Evolutionary conservation across 441 rosid genomes (phyloP).

Genomic region (Populus trichocarpa): DNA sequence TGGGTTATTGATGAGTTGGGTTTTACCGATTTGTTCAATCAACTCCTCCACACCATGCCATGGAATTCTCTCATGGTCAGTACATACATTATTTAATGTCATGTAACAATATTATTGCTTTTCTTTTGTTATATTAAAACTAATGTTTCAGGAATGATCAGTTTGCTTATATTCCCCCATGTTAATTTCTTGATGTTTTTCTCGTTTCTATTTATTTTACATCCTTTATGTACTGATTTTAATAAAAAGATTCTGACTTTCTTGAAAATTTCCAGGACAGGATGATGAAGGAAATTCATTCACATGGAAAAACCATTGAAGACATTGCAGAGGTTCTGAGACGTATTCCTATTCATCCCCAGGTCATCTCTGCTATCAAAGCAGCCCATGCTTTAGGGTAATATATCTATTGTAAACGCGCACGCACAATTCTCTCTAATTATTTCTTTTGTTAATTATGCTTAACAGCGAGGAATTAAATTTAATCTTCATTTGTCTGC

Average conservation of each 20-base stretch:
- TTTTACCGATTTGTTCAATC: constrained; percentile 51
- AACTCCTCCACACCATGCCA: constrained; percentile 77
- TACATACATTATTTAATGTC: no score
- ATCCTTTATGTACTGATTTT: no score
- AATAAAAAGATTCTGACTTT: no score
- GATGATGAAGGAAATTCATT: constrained; percentile 52
- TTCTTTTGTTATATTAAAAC: no score
- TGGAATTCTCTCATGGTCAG: constrained; percentile 75
- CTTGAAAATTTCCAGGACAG: constrained; percentile 34
- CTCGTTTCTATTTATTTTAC: no score
- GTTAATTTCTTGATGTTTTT: neutral
- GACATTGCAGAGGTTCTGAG: constrained; percentile 42
- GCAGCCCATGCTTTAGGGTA: constrained; percentile 42
- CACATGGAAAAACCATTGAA: constrained; percentile 39
- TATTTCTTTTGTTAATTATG: neutral
- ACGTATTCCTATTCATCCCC: constrained; percentile 53
- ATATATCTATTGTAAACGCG: no score
- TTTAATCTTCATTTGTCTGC: constrained; percentile 2
- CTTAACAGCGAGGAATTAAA: neutral
- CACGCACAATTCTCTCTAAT: neutral
- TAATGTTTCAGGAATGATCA: no score
- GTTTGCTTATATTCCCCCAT: neutral
- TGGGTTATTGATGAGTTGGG: constrained; percentile 71
- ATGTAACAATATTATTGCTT: no score
- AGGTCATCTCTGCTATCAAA: constrained; percentile 54